Base-by-base conservation (phyloP, 208 protist species). In the Borovskyia barvae region DNA sequence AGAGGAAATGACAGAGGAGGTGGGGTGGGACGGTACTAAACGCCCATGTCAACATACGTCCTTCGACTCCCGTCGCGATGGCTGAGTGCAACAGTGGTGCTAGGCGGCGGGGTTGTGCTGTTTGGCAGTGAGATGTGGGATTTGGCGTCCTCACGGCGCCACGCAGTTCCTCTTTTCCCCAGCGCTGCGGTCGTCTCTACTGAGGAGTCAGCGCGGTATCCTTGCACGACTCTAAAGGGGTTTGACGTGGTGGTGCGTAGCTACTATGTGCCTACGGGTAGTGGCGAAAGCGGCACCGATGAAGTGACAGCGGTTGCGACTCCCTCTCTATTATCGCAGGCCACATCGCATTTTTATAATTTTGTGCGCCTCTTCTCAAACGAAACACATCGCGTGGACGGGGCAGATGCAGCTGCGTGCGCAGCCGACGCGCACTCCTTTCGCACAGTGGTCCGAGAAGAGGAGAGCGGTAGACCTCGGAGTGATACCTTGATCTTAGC, bases 171-270 rank as follows among this genome's bases (percentile, higher is more conserved):
- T 11, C 49, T 85, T 5, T 86, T 89, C 57, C 46, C 82, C 66
- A 55, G 48, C 24, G 39, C 50, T 15, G 61, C 42, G 11, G 65
- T 88, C 1, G 59, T 78, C 1, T 40, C 48, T 33, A 71, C 69
- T 24, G 87, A 90, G 55, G 82, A 87, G 58, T 65, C 72, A 33
- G 72, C 63, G 22, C 84, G 85, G 22, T 88, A 85, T 47, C 80
- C 82, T 26, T 92, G 85, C 47, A n/a, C 60, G 15, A 53, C 24
- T 3, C 72, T 95, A 25, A n/a, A 42, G 12, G 88, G 85, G 6
- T 89, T 84, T 41, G 83, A 90, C 42, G 85, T 88, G 19, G 85
- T 92, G 25, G 82, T 95, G 28, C 58, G 61, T 37, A 91, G 87
- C 72, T 82, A 84, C 69, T 94, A 92, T 58, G 49, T 86, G 36